These are phyloP conservation scores for Elaeis oleifera DNA, from an alignment of 202 grass and related monocot species.

Conservation along the genomic window DNA sequence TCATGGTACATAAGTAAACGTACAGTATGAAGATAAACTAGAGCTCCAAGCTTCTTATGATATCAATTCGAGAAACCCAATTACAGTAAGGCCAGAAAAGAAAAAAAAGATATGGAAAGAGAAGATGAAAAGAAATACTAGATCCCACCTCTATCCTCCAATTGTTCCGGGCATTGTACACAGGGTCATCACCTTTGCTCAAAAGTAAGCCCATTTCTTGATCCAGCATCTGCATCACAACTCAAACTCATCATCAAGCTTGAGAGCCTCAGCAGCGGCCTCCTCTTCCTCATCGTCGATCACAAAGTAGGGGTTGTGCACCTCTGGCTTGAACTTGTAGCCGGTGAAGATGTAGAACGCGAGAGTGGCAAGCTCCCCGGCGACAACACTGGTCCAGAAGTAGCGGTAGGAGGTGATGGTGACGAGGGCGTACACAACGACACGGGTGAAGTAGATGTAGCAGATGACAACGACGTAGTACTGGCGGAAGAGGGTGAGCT, in stretches of 20 bases:
- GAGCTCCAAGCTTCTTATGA: neutral
- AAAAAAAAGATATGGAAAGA: neutral
- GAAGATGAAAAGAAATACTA: neutral
- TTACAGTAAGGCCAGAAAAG: neutral
- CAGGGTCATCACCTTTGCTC: neutral
- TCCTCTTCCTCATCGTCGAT: slow-evolving; percentile 77
- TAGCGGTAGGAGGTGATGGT: slow-evolving; percentile 92
- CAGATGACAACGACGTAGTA: slow-evolving; percentile 94
- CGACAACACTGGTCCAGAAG: slow-evolving; percentile 69
- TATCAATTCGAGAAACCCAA: neutral
- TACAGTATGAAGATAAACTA: neutral
- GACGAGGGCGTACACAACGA: slow-evolving; percentile 68
- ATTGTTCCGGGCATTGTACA: neutral
- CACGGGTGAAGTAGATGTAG: slow-evolving; percentile 96
- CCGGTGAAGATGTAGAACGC: slow-evolving; percentile 79
- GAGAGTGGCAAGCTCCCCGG: slow-evolving; percentile 70
- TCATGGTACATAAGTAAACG: too few species aligned
- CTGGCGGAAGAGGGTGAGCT: slow-evolving; percentile 90
- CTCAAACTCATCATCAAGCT: slow-evolving; percentile 89
- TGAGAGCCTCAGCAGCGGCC: slow-evolving; percentile 73
- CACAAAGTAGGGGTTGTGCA: slow-evolving; percentile 79
- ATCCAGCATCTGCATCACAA: slow-evolving; percentile 32
- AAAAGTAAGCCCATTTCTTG: neutral
- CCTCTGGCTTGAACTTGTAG: slow-evolving; percentile 73
- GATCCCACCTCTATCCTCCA: slow-evolving; percentile 1